phyloP scores from a whole-genome alignment of 768 basidiomycete genomes.

The Trametes sanguinea region DNA sequence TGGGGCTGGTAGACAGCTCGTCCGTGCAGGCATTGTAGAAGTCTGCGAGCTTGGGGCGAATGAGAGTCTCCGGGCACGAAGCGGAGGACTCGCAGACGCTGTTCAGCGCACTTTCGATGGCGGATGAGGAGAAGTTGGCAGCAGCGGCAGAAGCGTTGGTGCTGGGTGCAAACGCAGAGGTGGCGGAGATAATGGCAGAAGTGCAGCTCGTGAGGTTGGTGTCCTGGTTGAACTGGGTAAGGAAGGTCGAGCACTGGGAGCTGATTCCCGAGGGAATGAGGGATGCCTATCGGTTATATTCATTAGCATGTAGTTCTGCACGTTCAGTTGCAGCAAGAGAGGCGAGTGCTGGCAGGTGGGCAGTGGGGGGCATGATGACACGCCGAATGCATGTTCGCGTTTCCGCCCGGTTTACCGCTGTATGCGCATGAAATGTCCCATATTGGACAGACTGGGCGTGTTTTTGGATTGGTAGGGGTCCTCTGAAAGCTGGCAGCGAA shows the following conservation, averaged over 20 bases:
- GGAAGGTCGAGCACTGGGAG: conserved; percentile 54
- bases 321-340: too few relatives aligned
- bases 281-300: conserved; percentile 28
- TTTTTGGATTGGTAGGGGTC: too few relatives aligned
- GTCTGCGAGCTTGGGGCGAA: conserved; percentile 61
- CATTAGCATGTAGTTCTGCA: conserved; percentile 2
- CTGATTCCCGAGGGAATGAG: conserved; percentile 73
- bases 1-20: conserved; percentile 63
- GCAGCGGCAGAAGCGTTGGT: conserved; percentile 38
- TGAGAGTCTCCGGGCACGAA: conserved; percentile 55
- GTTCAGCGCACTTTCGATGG: conserved; percentile 53
- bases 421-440: too few relatives aligned
- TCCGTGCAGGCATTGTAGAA: conserved; percentile 72
- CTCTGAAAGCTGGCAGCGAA: too few relatives aligned
- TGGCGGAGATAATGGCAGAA: conserved; percentile 57
- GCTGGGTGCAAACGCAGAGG: conserved; percentile 53
- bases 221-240: conserved; percentile 65
- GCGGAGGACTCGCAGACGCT: conserved; percentile 52
- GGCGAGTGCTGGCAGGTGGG: too few relatives aligned
- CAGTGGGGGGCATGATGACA: neutral
- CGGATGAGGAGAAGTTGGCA: conserved; percentile 36
- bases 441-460: too few relatives aligned
- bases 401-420: too few relatives aligned
- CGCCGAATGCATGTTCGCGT: too few relatives aligned
- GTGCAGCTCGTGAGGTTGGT: conserved; percentile 61